Evolutionary conservation across 768 basidiomycete species (phyloP).

Genomic region (Hygrocybe punicea): DNA sequence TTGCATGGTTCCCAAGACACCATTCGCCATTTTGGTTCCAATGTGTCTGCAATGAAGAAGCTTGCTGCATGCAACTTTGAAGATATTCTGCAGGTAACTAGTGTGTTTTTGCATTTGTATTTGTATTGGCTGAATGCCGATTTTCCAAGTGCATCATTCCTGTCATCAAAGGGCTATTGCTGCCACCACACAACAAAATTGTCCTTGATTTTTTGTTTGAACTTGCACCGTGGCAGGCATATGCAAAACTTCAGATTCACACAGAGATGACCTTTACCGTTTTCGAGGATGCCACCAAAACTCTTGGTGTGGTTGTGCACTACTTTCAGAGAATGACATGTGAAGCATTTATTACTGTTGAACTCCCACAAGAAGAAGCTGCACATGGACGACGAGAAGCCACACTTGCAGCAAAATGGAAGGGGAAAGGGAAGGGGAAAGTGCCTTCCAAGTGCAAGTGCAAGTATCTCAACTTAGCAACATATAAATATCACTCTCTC

Average conservation of each 20-base stretch:
- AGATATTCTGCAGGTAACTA: too few species aligned
- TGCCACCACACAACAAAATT: conserved; percentile 14
- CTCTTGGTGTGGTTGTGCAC: conserved; percentile 29
- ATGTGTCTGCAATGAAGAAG: too few species aligned
- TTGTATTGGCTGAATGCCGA: too few species aligned
- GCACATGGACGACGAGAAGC: conserved; percentile 12
- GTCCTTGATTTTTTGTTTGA: conserved; percentile 26
- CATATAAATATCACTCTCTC: conserved; percentile 11
- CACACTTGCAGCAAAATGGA: conserved; percentile 8
- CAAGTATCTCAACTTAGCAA: conserved; percentile 7
- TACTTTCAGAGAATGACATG: conserved; percentile 26
- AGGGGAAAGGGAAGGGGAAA: conserved; percentile 1
- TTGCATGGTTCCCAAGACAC: too few species aligned
- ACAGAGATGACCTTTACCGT: conserved; percentile 22
- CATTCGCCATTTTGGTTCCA: too few species aligned
- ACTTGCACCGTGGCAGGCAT: conserved; percentile 32
- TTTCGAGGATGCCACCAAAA: conserved; percentile 24
- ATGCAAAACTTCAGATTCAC: conserved; percentile 35
- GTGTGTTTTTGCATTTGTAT: too few species aligned
- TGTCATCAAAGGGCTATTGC: conserved; percentile 37
- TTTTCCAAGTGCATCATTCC: conserved; percentile 34
- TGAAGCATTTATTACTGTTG: conserved; percentile 2
- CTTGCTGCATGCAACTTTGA: too few species aligned
- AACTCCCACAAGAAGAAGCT: conserved; percentile 10
- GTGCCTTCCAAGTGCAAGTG: neutral